Conservation (phyloP, 2,329 filamentous ascomycete genomes). For the Pestalotiopsis sp. region DNA sequence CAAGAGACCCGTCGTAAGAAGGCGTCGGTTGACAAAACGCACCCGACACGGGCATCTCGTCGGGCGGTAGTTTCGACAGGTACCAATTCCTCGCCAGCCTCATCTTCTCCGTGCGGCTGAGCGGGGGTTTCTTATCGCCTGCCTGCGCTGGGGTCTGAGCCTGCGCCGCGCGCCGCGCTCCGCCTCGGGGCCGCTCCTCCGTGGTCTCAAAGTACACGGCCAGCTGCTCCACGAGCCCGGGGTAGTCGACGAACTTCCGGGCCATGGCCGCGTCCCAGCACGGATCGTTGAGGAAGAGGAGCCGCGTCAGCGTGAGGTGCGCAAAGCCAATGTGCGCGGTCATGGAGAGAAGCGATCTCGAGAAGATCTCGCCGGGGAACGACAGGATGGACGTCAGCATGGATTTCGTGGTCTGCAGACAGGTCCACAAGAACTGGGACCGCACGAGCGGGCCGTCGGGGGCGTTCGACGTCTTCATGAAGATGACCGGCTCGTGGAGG, state of each 20-base stretch:
- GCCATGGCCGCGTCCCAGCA: not conserved
- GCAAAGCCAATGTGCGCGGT: not conserved
- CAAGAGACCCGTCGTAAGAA: not conserved
- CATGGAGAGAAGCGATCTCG: not conserved
- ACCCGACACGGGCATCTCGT: not conserved
- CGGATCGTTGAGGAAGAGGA: not conserved
- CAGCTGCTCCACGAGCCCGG: not conserved
- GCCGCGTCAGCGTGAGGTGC: not conserved
- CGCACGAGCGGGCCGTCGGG: not conserved
- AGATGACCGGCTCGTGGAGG: not conserved
- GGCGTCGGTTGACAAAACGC: not conserved
- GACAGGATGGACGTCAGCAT: not conserved
- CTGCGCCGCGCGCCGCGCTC: not conserved
- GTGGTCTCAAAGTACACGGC: not conserved
- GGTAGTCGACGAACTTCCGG: not conserved
- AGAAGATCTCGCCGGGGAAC: not conserved
- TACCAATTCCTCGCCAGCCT: constrained; percentile 1
- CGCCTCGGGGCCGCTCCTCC: not conserved
- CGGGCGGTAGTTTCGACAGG: not conserved
- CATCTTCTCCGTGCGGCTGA: not conserved
- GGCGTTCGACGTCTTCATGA: not conserved
- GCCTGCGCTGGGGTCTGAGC: not conserved
- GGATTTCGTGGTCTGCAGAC: not conserved
- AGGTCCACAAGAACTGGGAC: not conserved
- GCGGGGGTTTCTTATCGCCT: not conserved